Percentiles rank a stretch among this genome's conserved stretches.
These are phyloP conservation scores for Corinectria fuckeliana DNA, from an alignment of 2,329 filamentous ascomycete species.

Conservation along the genomic window DNA sequence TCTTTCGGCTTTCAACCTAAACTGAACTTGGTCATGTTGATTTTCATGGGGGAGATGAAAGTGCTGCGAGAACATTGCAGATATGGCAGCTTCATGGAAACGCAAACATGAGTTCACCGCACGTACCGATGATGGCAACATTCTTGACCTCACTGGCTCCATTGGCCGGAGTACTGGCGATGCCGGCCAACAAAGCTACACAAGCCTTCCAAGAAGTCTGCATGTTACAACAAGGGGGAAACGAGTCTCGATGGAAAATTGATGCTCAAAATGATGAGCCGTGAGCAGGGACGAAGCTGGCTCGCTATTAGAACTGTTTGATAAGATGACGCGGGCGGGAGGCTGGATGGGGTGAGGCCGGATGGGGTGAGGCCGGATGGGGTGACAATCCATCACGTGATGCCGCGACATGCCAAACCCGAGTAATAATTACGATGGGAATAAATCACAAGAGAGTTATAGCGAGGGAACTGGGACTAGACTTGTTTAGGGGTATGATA, in stretches of 20 bases:
- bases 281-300: not conserved
- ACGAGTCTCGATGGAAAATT: not conserved
- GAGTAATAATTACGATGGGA: too few species aligned
- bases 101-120: not conserved
- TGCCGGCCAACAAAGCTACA: conserved; percentile 28
- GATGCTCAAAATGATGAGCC: not conserved
- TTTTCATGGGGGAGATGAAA: not conserved
- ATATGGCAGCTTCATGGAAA: not conserved
- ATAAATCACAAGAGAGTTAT: too few species aligned
- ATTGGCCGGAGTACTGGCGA: conserved; percentile 19
- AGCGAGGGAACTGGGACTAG: too few species aligned
- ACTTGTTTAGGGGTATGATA: too few species aligned
- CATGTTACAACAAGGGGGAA: conserved; percentile 20
- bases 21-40: not conserved
- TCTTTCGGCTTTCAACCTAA: not conserved
- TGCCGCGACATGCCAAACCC: not conserved
- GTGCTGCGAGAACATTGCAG: not conserved
- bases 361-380: not conserved
- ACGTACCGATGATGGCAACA: conserved; percentile 47
- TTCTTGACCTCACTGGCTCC: conserved; percentile 37
- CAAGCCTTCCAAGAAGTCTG: conserved; percentile 13
- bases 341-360: conserved; percentile 4
- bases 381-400: conserved; percentile 12
- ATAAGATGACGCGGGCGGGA: not conserved
- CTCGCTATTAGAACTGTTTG: not conserved